phyloP scores from a whole-genome alignment of 164 flowering plant genomes.

The Vitis rupestris region DNA sequence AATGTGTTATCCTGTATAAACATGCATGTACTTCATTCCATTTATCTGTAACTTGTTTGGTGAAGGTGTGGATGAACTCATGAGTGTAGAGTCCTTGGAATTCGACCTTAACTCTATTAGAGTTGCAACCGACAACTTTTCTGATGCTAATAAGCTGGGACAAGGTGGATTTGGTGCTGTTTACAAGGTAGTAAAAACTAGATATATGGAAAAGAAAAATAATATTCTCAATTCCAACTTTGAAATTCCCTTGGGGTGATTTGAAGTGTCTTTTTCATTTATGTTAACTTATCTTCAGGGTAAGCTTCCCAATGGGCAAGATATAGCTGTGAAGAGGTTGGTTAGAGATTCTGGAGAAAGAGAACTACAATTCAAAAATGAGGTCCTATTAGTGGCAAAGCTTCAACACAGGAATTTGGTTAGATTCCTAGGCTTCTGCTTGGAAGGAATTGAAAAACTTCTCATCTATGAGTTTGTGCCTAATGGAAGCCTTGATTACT shows the following conservation, averaged over 20 bases:
- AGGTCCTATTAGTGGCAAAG: slow-evolving; percentile 22
- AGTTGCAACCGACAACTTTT: slow-evolving; percentile 21
- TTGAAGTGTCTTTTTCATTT: too few species aligned
- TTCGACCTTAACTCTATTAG: slow-evolving; percentile 11
- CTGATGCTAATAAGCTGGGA: slow-evolving; percentile 23
- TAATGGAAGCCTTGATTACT: slow-evolving; percentile 19
- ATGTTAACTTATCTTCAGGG: slow-evolving; percentile 13
- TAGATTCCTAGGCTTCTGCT: slow-evolving; percentile 19
- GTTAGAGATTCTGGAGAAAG: slow-evolving; percentile 19
- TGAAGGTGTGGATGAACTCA: too few species aligned
- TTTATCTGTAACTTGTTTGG: too few species aligned
- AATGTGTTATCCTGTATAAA: too few species aligned
- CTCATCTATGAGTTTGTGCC: slow-evolving; percentile 28
- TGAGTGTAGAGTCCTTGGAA: background rate
- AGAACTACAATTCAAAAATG: slow-evolving; percentile 24
- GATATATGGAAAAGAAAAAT: too few species aligned
- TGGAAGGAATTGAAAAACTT: slow-evolving; percentile 19
- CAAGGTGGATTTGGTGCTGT: slow-evolving; percentile 29
- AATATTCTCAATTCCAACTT: too few species aligned
- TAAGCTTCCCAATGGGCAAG: slow-evolving; percentile 14
- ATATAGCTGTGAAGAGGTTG: slow-evolving; percentile 25
- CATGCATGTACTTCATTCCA: too few species aligned
- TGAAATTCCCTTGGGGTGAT: too few species aligned
- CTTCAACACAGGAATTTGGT: slow-evolving; percentile 28
- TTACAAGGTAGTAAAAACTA: slow-evolving; percentile 14